Conservation (phyloP, 1,139 yeast genomes). For the Yamadazyma atlantica region DNA sequence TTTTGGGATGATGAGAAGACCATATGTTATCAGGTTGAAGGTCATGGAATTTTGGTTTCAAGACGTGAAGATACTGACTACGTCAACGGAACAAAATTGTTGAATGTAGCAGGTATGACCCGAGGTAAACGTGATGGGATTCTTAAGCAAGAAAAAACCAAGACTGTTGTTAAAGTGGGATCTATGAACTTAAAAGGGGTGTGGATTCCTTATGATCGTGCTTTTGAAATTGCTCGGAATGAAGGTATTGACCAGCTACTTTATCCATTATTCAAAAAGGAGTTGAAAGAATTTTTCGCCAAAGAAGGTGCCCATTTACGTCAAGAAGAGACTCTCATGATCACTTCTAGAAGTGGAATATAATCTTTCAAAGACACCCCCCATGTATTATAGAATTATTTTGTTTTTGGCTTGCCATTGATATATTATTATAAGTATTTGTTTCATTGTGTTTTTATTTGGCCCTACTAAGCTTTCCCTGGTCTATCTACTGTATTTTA, state of each 20-base stretch:
- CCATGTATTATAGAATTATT: no score
- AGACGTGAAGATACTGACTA: constrained; percentile 52
- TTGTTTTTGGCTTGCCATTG: no score
- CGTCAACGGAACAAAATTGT: constrained; percentile 59
- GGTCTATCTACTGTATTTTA: no score
- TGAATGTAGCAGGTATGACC: constrained; percentile 93
- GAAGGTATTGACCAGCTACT: constrained; percentile 43
- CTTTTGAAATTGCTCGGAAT: constrained; percentile 50
- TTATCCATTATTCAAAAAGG: constrained; percentile 48
- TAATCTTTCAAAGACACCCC: no score
- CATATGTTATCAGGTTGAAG: constrained; percentile 50
- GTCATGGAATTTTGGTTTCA: constrained; percentile 45
- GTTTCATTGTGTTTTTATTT: not conserved
- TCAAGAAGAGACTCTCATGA: constrained; percentile 14
- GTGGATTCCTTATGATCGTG: constrained; percentile 58
- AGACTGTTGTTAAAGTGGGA: constrained; percentile 51
- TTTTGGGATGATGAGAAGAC: constrained; percentile 52
- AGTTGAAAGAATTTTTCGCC: constrained; percentile 35
- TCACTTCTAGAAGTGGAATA: not conserved
- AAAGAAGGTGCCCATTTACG: constrained; percentile 27
- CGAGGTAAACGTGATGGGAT: constrained; percentile 96
- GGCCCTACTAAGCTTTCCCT: no score
- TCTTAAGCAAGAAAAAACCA: constrained; percentile 46
- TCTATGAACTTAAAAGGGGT: constrained; percentile 57
- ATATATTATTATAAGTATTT: not conserved